These are phyloP conservation scores for Tricladium varicosporioides DNA, from an alignment of 2,329 filamentous ascomycete genomes.

Conservation along the genomic window DNA sequence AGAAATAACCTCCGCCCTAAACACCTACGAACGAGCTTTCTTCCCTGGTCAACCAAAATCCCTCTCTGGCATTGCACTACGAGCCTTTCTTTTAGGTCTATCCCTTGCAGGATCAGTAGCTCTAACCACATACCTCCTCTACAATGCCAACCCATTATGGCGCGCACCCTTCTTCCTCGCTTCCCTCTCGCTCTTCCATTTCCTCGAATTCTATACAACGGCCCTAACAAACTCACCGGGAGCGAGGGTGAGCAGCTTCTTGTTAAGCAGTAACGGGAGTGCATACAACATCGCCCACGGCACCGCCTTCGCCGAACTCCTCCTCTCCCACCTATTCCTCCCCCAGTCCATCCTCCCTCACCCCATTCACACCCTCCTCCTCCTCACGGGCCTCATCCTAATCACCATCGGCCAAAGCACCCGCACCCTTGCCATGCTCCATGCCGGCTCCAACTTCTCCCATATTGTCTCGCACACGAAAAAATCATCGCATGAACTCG, in stretches of 20 bases:
- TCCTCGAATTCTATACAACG: conserved; percentile 92
- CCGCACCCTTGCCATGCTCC: conserved; percentile 79
- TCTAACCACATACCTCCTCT: conserved; percentile 27
- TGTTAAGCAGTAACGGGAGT: conserved; percentile 80
- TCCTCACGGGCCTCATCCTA: conserved; percentile 58
- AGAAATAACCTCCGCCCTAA: conserved; percentile 24
- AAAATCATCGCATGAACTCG: conserved; percentile 69
- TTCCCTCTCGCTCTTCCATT: conserved; percentile 80
- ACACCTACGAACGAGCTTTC: conserved; percentile 30
- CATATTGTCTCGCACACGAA: conserved; percentile 76
- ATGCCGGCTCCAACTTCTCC: conserved; percentile 90
- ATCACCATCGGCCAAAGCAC: conserved; percentile 71
- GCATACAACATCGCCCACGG: conserved; percentile 82
- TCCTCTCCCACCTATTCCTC: conserved; percentile 57
- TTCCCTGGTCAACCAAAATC: conserved; percentile 30
- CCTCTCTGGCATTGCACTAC: conserved; percentile 38
- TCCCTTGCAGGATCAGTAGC: conserved; percentile 20
- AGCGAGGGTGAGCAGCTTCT: conserved; percentile 72
- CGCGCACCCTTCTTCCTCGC: conserved; percentile 65
- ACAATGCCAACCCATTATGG: conserved; percentile 43
- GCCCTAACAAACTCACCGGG: conserved; percentile 77
- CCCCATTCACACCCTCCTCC: conserved; percentile 37
- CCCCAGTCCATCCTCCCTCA: conserved; percentile 36
- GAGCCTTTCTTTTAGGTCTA: conserved; percentile 35
- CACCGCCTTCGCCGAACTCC: conserved; percentile 70